Evolutionary conservation across 192 early-diverging fungal genomes (phyloP).

Genomic region (Coemansia umbellata): DNA sequence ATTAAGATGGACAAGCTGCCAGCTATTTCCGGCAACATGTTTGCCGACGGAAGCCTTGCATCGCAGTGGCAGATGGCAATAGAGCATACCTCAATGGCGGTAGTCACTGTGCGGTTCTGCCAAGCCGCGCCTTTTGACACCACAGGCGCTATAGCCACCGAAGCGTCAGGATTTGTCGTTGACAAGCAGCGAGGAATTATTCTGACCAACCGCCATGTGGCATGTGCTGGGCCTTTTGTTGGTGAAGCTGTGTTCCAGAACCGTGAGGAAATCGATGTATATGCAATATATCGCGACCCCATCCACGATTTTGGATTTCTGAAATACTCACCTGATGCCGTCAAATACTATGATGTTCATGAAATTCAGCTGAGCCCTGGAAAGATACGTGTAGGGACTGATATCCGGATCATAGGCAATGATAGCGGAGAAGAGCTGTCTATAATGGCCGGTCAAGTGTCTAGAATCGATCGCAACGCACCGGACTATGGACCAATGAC

Average conservation of each 20-base stretch:
- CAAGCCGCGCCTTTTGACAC: conserved; percentile 5
- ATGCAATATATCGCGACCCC: conserved; percentile 70
- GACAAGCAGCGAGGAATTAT: conserved; percentile 67
- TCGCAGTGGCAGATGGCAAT: conserved; percentile 70
- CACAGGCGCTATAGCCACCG: conserved; percentile 30
- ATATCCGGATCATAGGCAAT: conserved; percentile 70
- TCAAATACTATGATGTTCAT: conserved; percentile 63
- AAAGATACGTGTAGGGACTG: conserved; percentile 62
- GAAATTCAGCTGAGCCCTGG: conserved; percentile 62
- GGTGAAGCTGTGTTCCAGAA: conserved; percentile 65
- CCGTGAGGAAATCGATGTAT: conserved; percentile 65
- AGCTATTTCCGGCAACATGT: not conserved
- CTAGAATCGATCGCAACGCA: conserved; percentile 65
- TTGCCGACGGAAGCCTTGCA: conserved; percentile 22
- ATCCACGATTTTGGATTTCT: conserved; percentile 80
- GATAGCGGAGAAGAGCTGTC: conserved; percentile 76
- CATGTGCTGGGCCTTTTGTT: conserved; percentile 63
- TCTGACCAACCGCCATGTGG: conserved; percentile 74
- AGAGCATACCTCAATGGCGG: conserved; percentile 61
- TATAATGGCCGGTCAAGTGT: conserved; percentile 66
- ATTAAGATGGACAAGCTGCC: not conserved
- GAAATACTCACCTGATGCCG: conserved; percentile 59
- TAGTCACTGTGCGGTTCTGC: conserved; percentile 71
- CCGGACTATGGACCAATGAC: conserved; percentile 65
- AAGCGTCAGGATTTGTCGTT: conserved; percentile 70